phyloP scores from a whole-genome alignment of 2,329 filamentous ascomycete genomes.

The Colletotrichum endophyticum region DNA sequence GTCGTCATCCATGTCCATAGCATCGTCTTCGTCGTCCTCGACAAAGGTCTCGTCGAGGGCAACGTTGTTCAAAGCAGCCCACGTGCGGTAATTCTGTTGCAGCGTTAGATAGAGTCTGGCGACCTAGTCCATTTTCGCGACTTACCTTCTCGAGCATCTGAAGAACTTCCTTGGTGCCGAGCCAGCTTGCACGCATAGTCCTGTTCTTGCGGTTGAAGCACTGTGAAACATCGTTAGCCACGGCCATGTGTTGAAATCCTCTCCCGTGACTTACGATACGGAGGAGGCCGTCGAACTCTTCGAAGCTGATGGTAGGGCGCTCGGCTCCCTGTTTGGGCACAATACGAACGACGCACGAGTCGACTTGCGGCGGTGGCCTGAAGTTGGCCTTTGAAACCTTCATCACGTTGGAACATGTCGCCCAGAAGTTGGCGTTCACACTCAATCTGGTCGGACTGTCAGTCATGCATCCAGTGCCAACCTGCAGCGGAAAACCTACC shows the following conservation, averaged over 20 bases:
- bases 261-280: slow-evolving; percentile 61
- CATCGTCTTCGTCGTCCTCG: slow-evolving; percentile 46
- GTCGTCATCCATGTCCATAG: slow-evolving; percentile 46
- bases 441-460: slow-evolving; percentile 12
- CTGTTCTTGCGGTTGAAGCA: slow-evolving; percentile 80
- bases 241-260: not conserved
- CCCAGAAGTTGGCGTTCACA: slow-evolving; percentile 24
- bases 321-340: slow-evolving; percentile 81
- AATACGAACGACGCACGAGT: slow-evolving; percentile 88
- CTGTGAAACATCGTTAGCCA: not conserved
- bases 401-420: slow-evolving; percentile 23
- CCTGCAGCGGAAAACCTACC: slow-evolving; percentile 55
- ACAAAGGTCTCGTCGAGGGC: slow-evolving; percentile 70
- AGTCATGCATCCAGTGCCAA: not conserved
- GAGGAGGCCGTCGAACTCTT: slow-evolving; percentile 93
- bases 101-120: not conserved
- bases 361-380: slow-evolving; percentile 90
- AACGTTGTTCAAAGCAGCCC: slow-evolving; percentile 86
- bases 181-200: slow-evolving; percentile 78
- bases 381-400: slow-evolving; percentile 68
- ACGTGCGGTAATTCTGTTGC: slow-evolving; percentile 80
- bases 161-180: slow-evolving; percentile 81
- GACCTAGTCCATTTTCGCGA: slow-evolving; percentile 17
- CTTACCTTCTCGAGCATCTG: slow-evolving; percentile 69
- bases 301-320: slow-evolving; percentile 86